Percentiles rank a stretch among this genome's conserved stretches.
Conservation (phyloP, 2,329 filamentous ascomycete species). For the Penicillium corylophilum region DNA sequence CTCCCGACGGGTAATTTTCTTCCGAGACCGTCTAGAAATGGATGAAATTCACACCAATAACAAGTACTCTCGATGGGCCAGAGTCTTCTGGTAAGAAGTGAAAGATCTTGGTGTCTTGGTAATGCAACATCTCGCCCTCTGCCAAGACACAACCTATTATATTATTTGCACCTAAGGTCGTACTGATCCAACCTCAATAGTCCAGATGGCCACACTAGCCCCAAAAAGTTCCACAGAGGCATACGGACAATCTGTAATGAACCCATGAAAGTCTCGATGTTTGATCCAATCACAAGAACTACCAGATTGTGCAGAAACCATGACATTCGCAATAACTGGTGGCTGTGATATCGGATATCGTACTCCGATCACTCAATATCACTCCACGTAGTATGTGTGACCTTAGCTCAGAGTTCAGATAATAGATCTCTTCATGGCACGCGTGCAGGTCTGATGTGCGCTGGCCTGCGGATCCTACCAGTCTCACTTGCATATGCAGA, state of each 20-base stretch:
- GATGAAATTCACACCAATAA: background rate
- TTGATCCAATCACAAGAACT: background rate
- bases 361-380: background rate
- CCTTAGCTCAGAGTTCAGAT: background rate
- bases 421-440: background rate
- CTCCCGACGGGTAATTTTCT: background rate
- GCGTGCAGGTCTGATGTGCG: background rate
- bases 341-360: background rate
- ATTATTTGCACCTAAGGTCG: slow-evolving; percentile 14
- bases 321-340: background rate
- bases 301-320: background rate
- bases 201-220: slow-evolving; percentile 10
- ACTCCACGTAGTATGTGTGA: background rate
- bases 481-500: slow-evolving; percentile 7
- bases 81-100: background rate
- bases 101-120: slow-evolving; percentile 12
- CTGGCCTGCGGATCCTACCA: background rate
- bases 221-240: background rate
- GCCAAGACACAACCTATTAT: slow-evolving; percentile 18
- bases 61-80: background rate
- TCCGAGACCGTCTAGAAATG: background rate
- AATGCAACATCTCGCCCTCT: slow-evolving; percentile 23
- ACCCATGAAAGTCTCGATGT: background rate
- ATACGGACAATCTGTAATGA: background rate
- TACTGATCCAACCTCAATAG: slow-evolving; percentile 10